Percentiles rank a stretch among this genome's conserved stretches.
phyloP scores from a whole-genome alignment of 768 basidiomycete species.

The Mrakia blollopis region DNA sequence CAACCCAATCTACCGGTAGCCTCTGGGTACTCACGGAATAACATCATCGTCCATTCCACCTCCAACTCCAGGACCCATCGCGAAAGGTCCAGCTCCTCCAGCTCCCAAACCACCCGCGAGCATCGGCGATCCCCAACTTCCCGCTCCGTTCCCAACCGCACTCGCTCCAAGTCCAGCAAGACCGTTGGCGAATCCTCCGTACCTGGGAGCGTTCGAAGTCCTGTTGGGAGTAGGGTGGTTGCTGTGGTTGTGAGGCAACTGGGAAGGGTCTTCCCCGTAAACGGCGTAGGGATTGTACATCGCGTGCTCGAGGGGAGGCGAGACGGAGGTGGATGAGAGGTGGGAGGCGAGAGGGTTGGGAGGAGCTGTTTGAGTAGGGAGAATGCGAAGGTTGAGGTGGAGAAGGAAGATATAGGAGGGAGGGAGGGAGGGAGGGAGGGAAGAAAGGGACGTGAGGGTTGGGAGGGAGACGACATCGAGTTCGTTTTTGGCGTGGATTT shows the following conservation, averaged over 20 bases:
- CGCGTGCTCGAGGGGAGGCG: conserved; percentile 19
- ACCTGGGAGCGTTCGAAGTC: conserved; percentile 8
- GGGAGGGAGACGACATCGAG: no score
- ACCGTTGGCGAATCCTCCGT: conserved; percentile 21
- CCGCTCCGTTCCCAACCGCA: conserved; percentile 19
- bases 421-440: conserved; percentile 19
- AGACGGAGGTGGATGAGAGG: conserved; percentile 20
- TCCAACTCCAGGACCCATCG: conserved; percentile 29
- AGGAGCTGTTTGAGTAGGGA: conserved; percentile 39
- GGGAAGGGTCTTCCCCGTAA: neutral
- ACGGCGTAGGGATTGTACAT: conserved; percentile 22
- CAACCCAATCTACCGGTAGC: neutral
- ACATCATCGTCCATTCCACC: conserved; percentile 33
- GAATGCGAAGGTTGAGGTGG: conserved; percentile 27
- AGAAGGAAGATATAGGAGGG: conserved; percentile 1
- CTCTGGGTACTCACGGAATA: conserved; percentile 27
- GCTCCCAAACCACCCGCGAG: conserved; percentile 23
- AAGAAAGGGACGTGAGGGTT: neutral
- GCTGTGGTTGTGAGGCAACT: conserved; percentile 13
- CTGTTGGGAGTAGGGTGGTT: conserved; percentile 8
- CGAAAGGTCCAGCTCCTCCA: conserved; percentile 27
- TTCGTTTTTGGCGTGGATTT: neutral
- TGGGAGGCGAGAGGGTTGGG: conserved; percentile 36
- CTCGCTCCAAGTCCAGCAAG: conserved; percentile 16
- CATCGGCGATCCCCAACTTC: conserved; percentile 2